Evolutionary conservation across 2,329 filamentous ascomycete species (phyloP), one percentile per base, ranked within the genome.

Genomic region (Pseudocercospora vitis): DNA sequence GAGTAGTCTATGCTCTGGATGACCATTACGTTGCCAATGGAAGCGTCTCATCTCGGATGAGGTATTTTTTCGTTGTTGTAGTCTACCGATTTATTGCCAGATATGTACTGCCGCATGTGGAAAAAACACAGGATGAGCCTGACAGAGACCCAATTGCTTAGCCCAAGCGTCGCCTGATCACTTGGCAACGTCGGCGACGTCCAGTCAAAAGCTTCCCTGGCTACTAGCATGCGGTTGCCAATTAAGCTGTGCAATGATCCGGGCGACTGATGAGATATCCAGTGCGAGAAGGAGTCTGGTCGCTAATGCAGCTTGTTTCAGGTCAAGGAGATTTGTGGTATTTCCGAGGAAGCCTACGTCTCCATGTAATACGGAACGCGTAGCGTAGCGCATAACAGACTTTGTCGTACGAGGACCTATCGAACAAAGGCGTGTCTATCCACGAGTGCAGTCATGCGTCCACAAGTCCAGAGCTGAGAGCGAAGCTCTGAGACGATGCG

Each of bases 401-500:
- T n/a, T 23, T 52, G 46, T 5, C 49, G 18, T 31, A 52, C 11
- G 40, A n/a, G 4, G 46, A 7, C 16, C 49, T 31, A n/a, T 52
- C 29, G 7, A 8, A 12, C 19, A n/a, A 8, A 24, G 49, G 37
- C 7, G 49, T 18, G 23, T 52, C 46, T 28, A 45, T 52, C 6
- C 49, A 24, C 16, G 46, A 26, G 19, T 52, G 39, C 6, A 16
- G 14, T 24, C 24, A 28, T 7, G 49, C 45, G 18, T 46, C 49
- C 6, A 52, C 31, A 4, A 37, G 39, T 6, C 49, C 39, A 33
- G 49, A 52, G 11, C 46, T 39, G 11, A 52, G 28, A 19, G 46
- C 19, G 14, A 33, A 11, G 7, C 19, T 31, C 11, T n/a, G 14
- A 21, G 26, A 11, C 11, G 49, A 11, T 7, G 32, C 9, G 24